A percentile compares a stretch with the other conserved stretches of the same genome.
These are phyloP conservation scores for Chaetomiaceae sp. DNA, from an alignment of 2,329 filamentous ascomycete species.

Conservation along the genomic window DNA sequence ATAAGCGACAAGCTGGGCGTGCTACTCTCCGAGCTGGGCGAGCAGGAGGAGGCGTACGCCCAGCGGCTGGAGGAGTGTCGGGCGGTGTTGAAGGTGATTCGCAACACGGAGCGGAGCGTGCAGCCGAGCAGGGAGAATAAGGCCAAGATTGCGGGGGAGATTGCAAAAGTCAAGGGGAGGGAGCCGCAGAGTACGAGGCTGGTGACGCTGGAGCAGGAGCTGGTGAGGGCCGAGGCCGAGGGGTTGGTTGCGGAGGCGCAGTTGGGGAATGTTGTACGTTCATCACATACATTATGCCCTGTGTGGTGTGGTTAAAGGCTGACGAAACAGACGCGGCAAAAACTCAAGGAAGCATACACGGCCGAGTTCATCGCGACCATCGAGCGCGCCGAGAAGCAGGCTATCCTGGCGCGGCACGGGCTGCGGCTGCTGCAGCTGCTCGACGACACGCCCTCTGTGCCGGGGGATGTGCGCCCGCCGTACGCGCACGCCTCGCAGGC, in stretches of 20 bases:
- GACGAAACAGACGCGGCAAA: conserved; percentile 71
- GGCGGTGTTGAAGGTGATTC: conserved; percentile 78
- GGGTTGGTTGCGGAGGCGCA: conserved; percentile 95
- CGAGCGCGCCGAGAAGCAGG: conserved; percentile 94
- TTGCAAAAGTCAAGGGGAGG: conserved; percentile 85
- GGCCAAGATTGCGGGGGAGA: conserved; percentile 85
- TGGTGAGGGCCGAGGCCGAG: conserved; percentile 92
- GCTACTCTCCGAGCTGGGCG: conserved; percentile 83
- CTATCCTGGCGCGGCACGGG: conserved; percentile 87
- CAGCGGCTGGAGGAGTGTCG: conserved; percentile 84
- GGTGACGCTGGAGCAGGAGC: conserved; percentile 87
- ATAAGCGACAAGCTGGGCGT: conserved; percentile 95
- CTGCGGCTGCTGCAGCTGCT: conserved; percentile 78
- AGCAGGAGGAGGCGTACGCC: conserved; percentile 87
- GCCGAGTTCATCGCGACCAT: conserved; percentile 85
- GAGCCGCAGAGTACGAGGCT: conserved; percentile 81
- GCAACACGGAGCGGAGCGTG: conserved; percentile 92
- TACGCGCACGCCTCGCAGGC: conserved; percentile 66
- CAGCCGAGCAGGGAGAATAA: conserved; percentile 88
- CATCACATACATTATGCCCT: background rate
- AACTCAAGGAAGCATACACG: conserved; percentile 92
- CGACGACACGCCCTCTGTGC: conserved; percentile 85
- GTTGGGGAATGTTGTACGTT: conserved; percentile 81
- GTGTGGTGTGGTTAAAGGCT: background rate
- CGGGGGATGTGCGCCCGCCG: conserved; percentile 68